Evolutionary conservation across 805 yeast species (phyloP).

Genomic region (Yarrowia sp.): DNA sequence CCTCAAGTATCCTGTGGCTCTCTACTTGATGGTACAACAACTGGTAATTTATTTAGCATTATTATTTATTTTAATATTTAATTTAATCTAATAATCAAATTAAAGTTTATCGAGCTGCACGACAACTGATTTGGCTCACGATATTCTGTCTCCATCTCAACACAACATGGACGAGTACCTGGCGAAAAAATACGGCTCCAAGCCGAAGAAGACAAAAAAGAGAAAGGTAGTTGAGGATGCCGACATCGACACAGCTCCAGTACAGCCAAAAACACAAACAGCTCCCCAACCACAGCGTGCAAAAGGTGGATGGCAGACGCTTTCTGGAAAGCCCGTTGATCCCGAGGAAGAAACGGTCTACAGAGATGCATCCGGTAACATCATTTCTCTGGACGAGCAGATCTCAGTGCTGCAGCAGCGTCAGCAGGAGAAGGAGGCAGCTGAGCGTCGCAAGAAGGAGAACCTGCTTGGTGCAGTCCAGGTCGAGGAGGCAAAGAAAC

Average conservation of each 20-base stretch:
- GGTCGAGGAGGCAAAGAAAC: neutral
- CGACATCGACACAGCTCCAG: neutral
- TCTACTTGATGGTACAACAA: no score
- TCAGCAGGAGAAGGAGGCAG: neutral
- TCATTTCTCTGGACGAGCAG: conserved; percentile 8
- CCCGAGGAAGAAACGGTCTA: conserved; percentile 13
- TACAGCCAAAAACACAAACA: neutral
- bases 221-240: neutral
- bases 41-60: no score
- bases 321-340: conserved; percentile 3
- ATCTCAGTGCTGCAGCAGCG: conserved; percentile 10
- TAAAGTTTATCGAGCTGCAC: neutral
- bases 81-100: no score
- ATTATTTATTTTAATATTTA: no score
- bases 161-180: conserved; percentile 21
- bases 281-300: neutral
- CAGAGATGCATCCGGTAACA: conserved; percentile 12
- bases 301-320: conserved; percentile 18
- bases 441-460: conserved; percentile 2
- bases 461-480: conserved; percentile 9
- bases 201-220: conserved; percentile 20
- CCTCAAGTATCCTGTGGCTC: no score
- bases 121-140: neutral
- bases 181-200: conserved; percentile 19
- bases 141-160: neutral